A percentile compares a stretch with the other conserved stretches of the same genome.
Evolutionary conservation across 202 grass and related monocot species (phyloP).

Genomic region (Eragrostis tef): DNA sequence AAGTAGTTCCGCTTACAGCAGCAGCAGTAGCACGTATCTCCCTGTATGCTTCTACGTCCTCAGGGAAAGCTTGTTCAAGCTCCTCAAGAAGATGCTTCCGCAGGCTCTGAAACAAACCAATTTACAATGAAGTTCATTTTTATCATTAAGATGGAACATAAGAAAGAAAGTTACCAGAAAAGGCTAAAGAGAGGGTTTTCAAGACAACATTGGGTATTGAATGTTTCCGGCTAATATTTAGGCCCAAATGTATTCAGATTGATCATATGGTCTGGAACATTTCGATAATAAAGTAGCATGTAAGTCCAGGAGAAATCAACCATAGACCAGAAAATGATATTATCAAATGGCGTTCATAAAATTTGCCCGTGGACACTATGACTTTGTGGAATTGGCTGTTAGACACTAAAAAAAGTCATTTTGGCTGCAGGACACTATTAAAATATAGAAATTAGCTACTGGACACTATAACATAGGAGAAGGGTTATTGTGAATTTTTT

Average conservation of each 20-base stretch:
- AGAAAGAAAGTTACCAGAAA: neutral
- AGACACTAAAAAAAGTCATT: too few relatives aligned
- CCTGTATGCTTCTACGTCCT: slow-evolving; percentile 78
- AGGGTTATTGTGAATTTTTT: too few relatives aligned
- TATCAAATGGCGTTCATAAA: neutral
- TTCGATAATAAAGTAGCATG: slow-evolving; percentile 4
- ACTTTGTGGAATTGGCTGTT: too few relatives aligned
- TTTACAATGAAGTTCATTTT: neutral
- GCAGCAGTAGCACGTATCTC: slow-evolving; percentile 78
- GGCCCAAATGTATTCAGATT: neutral
- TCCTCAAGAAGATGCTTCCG: slow-evolving; percentile 83
- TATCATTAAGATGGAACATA: neutral
- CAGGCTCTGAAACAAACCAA: slow-evolving; percentile 68
- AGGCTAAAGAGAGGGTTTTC: neutral
- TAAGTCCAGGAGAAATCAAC: neutral
- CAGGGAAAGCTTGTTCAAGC: slow-evolving; percentile 86
- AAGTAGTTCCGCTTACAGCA: slow-evolving; percentile 67
- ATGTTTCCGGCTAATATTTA: neutral
- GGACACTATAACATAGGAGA: too few relatives aligned
- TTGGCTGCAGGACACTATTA: too few relatives aligned
- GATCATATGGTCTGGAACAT: neutral
- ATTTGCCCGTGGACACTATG: too few relatives aligned
- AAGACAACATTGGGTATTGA: neutral
- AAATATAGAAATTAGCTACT: too few relatives aligned
- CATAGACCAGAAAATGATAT: neutral